phyloP scores from a whole-genome alignment of 1,284 basidiomycete species.

The Moesziomyces parantarcticus region DNA sequence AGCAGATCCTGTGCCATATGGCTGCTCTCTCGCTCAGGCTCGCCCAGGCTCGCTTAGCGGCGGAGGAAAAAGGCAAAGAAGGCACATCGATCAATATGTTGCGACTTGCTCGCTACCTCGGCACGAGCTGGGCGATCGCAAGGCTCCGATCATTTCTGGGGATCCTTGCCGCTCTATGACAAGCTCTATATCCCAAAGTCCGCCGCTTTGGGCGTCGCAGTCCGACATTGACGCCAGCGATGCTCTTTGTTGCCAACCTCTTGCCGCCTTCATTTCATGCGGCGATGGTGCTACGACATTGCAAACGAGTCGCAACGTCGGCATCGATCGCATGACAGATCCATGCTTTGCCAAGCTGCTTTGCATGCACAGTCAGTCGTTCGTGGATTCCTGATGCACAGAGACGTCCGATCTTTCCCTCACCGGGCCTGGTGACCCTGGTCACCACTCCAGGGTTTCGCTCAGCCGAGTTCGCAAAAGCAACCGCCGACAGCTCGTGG shows the following conservation, averaged over 20 bases:
- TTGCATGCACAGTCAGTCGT: background rate
- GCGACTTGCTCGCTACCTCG: background rate
- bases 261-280: background rate
- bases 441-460: background rate
- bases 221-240: background rate
- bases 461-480: background rate
- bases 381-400: background rate
- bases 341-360: background rate
- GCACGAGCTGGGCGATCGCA: background rate
- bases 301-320: background rate
- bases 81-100: too few species aligned
- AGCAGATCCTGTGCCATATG: background rate
- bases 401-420: background rate
- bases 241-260: background rate
- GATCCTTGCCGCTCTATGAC: background rate
- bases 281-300: background rate
- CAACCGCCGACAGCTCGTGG: background rate
- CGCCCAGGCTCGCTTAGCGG: background rate
- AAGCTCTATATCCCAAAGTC: background rate
- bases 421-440: background rate
- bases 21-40: too few species aligned
- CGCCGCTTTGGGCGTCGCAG: background rate
- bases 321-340: background rate
- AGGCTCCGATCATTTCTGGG: background rate
- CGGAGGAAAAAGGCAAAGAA: too few species aligned